Percentiles rank a stretch among this genome's conserved stretches.
Conservation (phyloP, 2,329 filamentous ascomycete genomes). For the Alternaria burnsii region DNA sequence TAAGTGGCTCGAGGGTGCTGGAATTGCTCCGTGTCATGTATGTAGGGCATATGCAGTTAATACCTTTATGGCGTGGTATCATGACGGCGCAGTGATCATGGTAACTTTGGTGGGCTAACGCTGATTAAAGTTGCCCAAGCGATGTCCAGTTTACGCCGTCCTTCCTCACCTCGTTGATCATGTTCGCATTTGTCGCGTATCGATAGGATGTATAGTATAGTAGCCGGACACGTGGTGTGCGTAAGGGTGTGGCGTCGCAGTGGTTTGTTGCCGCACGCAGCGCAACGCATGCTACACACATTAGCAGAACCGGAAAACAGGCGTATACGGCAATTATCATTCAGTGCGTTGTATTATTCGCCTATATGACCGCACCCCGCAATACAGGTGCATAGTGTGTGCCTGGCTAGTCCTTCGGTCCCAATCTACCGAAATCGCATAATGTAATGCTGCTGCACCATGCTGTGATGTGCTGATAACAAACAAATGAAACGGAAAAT, state of each 20-base stretch:
- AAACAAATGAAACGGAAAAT: slow-evolving; percentile 23
- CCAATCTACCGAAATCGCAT: slow-evolving; percentile 12
- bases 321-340: slow-evolving; percentile 10
- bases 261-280: slow-evolving; percentile 22
- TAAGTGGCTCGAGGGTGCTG: neutral
- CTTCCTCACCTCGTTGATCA: neutral
- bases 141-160: neutral
- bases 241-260: slow-evolving; percentile 17
- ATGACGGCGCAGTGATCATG: neutral
- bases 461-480: slow-evolving; percentile 17
- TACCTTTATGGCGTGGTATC: neutral
- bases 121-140: neutral
- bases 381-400: slow-evolving; percentile 12
- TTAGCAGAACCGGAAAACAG: slow-evolving; percentile 13
- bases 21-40: neutral
- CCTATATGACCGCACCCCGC: slow-evolving; percentile 17
- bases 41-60: neutral
- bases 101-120: neutral
- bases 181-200: slow-evolving; percentile 4
- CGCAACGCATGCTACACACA: slow-evolving; percentile 1
- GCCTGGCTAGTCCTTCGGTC: slow-evolving; percentile 13
- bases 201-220: neutral
- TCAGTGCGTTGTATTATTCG: slow-evolving; percentile 20
- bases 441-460: slow-evolving; percentile 14
- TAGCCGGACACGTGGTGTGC: neutral